phyloP scores from a whole-genome alignment of 306 rosid genomes.

The Quercus berberidifolia region DNA sequence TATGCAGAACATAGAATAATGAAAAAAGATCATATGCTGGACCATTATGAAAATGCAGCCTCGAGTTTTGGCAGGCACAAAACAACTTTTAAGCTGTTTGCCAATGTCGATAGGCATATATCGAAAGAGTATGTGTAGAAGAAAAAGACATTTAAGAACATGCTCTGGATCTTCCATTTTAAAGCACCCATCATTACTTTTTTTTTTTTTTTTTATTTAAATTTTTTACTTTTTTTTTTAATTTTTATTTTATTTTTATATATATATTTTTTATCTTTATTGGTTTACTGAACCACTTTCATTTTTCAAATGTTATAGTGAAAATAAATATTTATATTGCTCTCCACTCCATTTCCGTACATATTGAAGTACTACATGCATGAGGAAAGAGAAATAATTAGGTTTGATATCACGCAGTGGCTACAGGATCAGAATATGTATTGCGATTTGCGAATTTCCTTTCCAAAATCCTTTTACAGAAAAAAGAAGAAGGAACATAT shows the following conservation, averaged over 20 bases:
- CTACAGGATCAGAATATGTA: too few species aligned
- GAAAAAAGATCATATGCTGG: neutral
- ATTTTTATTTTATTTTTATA: neutral
- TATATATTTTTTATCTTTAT: neutral
- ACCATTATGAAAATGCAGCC: neutral
- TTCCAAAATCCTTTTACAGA: too few species aligned
- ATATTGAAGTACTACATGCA: neutral
- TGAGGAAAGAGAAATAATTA: neutral
- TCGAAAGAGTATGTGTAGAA: neutral
- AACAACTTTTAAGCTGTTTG: neutral
- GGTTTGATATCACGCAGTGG: neutral
- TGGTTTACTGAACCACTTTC: neutral
- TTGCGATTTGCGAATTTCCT: too few species aligned
- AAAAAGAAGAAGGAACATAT: too few species aligned
- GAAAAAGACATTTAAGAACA: constrained; percentile 20
- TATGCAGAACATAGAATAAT: neutral
- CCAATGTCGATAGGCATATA: neutral
- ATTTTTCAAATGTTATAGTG: neutral
- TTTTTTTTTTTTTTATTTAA: neutral
- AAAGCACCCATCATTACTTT: neutral
- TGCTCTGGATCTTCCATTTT: constrained; percentile 28
- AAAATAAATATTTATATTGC: neutral
- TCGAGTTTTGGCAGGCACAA: neutral
- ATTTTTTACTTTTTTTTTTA: neutral
- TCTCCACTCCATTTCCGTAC: neutral